These are phyloP conservation scores for Mycena vitilis DNA, from an alignment of 768 basidiomycete genomes.

Conservation along the genomic window DNA sequence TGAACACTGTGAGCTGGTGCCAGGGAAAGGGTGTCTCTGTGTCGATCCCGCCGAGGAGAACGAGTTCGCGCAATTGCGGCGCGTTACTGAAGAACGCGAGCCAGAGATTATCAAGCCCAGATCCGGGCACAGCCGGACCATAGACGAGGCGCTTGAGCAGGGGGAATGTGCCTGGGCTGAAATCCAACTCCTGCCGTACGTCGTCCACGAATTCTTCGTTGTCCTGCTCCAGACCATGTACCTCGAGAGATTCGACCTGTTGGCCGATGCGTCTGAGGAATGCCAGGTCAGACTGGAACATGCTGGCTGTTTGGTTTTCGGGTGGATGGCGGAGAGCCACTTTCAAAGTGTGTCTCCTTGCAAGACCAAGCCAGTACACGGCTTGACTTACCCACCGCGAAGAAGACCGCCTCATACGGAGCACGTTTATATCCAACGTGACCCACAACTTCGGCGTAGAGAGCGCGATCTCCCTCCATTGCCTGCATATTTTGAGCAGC, in stretches of 20 bases:
- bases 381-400: not conserved
- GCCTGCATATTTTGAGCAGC: constrained; percentile 12
- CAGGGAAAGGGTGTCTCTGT: not conserved
- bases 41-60: not conserved
- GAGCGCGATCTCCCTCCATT: constrained; percentile 24
- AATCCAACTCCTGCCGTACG: not conserved
- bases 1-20: constrained; percentile 19
- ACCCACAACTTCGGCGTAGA: constrained; percentile 16
- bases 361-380: not conserved
- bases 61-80: constrained; percentile 7
- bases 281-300: not conserved
- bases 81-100: constrained; percentile 4
- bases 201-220: not conserved
- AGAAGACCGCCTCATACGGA: not conserved
- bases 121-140: not conserved
- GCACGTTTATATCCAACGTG: constrained; percentile 1
- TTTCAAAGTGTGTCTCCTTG: not conserved
- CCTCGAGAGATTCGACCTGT: constrained; percentile 2
- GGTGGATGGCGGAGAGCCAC: constrained; percentile 7
- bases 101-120: not conserved
- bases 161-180: not conserved
- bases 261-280: not conserved
- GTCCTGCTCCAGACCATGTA: constrained; percentile 3
- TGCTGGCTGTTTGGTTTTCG: not conserved
- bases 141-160: not conserved